Conservation (phyloP, 768 basidiomycete species). For the Hydnomerulius pinastri region DNA sequence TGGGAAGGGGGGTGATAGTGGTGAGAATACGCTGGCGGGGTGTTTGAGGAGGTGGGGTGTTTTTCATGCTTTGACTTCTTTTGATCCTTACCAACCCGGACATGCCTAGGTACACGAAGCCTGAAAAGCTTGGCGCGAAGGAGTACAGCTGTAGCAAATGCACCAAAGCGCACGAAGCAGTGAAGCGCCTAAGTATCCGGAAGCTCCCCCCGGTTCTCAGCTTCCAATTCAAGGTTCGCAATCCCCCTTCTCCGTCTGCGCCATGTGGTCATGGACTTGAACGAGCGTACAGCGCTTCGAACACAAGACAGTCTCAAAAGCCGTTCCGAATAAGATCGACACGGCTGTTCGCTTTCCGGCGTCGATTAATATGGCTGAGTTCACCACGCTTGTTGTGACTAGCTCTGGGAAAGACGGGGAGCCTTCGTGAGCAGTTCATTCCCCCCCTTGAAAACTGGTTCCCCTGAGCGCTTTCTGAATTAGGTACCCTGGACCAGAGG, state of each 20-base stretch:
- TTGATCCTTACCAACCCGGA: not conserved
- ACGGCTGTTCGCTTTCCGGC: constrained; percentile 80
- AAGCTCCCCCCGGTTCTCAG: constrained; percentile 88
- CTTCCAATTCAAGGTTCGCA: constrained; percentile 88
- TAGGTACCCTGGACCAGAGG: constrained; percentile 57
- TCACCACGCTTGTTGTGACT: constrained; percentile 66
- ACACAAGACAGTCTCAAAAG: constrained; percentile 74
- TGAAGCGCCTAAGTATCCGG: constrained; percentile 81
- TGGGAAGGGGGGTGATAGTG: constrained; percentile 43
- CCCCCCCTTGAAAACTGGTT: no score
- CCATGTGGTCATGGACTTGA: constrained; percentile 1
- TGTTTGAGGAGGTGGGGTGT: constrained; percentile 63
- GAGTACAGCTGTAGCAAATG: constrained; percentile 88
- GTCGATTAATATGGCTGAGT: constrained; percentile 85
- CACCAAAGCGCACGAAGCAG: constrained; percentile 73
- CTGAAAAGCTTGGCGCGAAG: constrained; percentile 80
- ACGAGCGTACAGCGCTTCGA: constrained; percentile 74
- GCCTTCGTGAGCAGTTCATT: constrained; percentile 24
- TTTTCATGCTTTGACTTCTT: constrained; percentile 5
- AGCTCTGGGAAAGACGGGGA: constrained; percentile 46
- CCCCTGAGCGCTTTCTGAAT: not conserved
- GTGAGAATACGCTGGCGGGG: constrained; percentile 69
- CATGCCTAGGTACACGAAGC: constrained; percentile 69
- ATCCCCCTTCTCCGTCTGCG: not conserved
- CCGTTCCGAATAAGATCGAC: constrained; percentile 83